Evolutionary conservation across 139 green algal genomes (phyloP).

Genomic region (Tetratostichococcus sp.): DNA sequence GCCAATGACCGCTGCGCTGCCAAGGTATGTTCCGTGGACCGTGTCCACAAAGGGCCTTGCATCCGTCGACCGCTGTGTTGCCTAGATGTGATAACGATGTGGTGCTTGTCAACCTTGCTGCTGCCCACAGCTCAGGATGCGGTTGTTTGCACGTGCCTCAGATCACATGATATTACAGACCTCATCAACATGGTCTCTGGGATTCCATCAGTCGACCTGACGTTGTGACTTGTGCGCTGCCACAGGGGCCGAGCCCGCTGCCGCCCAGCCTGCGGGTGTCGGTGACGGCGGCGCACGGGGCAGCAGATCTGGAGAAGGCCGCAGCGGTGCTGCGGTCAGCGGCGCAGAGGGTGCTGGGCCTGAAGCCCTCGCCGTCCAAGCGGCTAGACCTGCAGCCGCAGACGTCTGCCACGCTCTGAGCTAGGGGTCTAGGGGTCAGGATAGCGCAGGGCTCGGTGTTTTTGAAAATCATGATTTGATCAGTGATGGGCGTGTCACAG

Average conservation of each 20-base stretch:
- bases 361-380: not conserved
- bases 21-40: conserved; percentile 37
- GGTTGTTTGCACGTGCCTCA: too few species aligned
- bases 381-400: not conserved
- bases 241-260: not conserved
- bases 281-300: conserved; percentile 39
- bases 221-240: not conserved
- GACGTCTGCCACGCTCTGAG: not conserved
- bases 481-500: too few species aligned
- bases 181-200: not conserved
- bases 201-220: not conserved
- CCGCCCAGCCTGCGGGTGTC: conserved; percentile 22
- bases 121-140: too few species aligned
- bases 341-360: conserved; percentile 38
- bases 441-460: too few species aligned
- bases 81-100: not conserved
- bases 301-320: conserved; percentile 38
- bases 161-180: too few species aligned
- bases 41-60: conserved; percentile 17
- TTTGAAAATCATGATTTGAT: too few species aligned
- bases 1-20: not conserved
- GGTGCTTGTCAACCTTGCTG: too few species aligned
- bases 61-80: conserved; percentile 2
- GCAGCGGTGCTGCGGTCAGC: conserved; percentile 35
- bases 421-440: too few species aligned